Percentiles rank a stretch among this genome's conserved stretches.
phyloP scores from a whole-genome alignment of 805 yeast genomes.

The Zygoascus tannicola region DNA sequence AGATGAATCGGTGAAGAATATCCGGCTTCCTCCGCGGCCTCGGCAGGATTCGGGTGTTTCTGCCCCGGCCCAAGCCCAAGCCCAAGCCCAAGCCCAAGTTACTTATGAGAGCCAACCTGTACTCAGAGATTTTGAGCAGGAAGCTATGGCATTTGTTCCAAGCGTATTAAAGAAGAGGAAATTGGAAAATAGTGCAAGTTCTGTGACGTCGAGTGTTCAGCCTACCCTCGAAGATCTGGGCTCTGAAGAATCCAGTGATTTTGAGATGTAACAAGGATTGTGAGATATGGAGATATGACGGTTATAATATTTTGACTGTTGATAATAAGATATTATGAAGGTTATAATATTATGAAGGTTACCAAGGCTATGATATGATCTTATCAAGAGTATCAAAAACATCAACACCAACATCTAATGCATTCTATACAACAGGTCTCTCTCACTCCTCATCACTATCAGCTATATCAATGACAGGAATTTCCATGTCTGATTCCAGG shows the following conservation, averaged over 20 bases:
- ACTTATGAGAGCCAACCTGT: conserved; percentile 21
- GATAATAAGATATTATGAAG: too few species aligned
- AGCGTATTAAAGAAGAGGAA: conserved; percentile 11
- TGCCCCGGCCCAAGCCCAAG: conserved; percentile 14
- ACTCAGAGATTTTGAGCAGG: conserved; percentile 18
- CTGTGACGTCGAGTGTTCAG: too few species aligned
- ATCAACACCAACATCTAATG: too few species aligned
- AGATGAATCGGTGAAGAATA: conserved; percentile 16
- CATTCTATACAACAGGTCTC: too few species aligned
- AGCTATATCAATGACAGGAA: conserved; percentile 38
- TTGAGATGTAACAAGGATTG: too few species aligned
- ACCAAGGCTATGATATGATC: too few species aligned
- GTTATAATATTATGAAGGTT: too few species aligned
- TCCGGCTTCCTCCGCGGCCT: conserved; percentile 26
- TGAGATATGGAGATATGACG: too few species aligned
- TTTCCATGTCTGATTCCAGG: conserved; percentile 43
- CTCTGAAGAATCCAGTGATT: too few species aligned
- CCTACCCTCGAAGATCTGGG: too few species aligned
- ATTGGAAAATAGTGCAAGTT: background rate
- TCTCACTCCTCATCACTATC: conserved; percentile 34
- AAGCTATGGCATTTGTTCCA: conserved; percentile 16
- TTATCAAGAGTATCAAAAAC: too few species aligned
- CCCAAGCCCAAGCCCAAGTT: conserved; percentile 7
- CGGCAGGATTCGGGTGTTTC: background rate
- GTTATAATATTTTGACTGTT: too few species aligned